Percentiles rank a stretch among this genome's conserved stretches.
Conservation (phyloP, 2,329 filamentous ascomycete species). For the Endocalyx cinctus region DNA sequence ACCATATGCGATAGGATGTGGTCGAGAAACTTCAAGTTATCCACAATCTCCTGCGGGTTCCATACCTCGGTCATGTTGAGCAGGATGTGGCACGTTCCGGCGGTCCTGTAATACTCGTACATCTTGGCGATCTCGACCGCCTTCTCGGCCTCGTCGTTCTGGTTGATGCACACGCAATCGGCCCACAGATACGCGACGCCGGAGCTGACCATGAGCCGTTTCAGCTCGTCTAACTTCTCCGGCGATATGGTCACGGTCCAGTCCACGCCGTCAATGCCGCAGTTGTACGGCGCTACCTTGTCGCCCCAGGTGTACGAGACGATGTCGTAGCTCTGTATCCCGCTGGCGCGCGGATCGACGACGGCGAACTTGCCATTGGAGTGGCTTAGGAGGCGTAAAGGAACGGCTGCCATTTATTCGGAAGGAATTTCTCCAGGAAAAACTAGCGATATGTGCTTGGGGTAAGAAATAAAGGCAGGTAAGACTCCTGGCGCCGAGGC, state of each 20-base stretch:
- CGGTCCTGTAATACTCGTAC: conserved; percentile 12
- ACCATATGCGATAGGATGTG: conserved; percentile 32
- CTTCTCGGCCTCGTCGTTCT: conserved; percentile 6
- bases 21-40: conserved; percentile 25
- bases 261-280: conserved; percentile 3
- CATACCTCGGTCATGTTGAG: conserved; percentile 27
- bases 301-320: conserved; percentile 9
- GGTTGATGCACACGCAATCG: conserved; percentile 12
- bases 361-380: conserved; percentile 8
- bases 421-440: no score
- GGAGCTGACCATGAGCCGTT: conserved; percentile 7
- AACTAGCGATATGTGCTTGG: no score
- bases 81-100: conserved; percentile 17
- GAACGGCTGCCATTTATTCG: no score
- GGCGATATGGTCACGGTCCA: conserved; percentile 5
- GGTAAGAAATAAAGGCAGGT: no score
- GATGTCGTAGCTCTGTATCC: conserved; percentile 8
- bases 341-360: conserved; percentile 2
- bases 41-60: conserved; percentile 25
- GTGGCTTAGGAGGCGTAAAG: conserved; percentile 5
- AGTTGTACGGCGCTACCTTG: conserved; percentile 1
- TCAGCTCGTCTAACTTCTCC: conserved; percentile 7
- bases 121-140: conserved; percentile 10
- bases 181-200: conserved; percentile 10
- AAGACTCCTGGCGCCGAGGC: no score